Base-by-base conservation (phyloP, 2,329 filamentous ascomycete genomes). In the Botryosphaeria dothidea region DNA sequence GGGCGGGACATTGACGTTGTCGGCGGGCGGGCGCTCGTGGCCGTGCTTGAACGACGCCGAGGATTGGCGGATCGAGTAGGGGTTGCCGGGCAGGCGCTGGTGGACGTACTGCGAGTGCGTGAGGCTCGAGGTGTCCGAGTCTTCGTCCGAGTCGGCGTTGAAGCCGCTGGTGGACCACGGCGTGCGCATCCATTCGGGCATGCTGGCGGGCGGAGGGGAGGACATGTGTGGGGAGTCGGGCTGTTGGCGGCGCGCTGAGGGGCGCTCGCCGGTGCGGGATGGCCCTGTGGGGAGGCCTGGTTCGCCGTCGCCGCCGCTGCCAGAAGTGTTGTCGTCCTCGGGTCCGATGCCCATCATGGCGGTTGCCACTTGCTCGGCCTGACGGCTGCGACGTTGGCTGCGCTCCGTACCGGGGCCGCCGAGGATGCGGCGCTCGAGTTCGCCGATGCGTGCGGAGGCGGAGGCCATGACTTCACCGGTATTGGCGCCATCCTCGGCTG, bases 361-460 rank as follows among this genome's bases (percentile, higher is more conserved):
- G 4, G 62, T 64, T n/a, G 62, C 62, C 21, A 68, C 63, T 23
- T 71, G 68, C n/a, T 75, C 72, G 29, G 68, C 67, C 15, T 71
- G 62, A 1, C 67, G 68, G 15, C 66, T 68, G 13, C 73, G 72
- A 11, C 72, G 62, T 29, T 67, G 67, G 11, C 68, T 61, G 15
- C 67, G 68, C 45, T 54, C 34, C 1, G 34, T 34, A 27, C 61
- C 49, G 1, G 77, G 77, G 19, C 81, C 78, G 66, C 83, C 69
- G 0, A 82, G 76, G 79, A 85, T 83, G 66, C 84, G 82, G 4
- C 84, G 78, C 69, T 86, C 84, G 5, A 86, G 73, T 41, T 82
- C 80, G 6, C 84, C 83, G 27, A 85, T 86, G 3, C 82, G 77
- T 66, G 85, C 80, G 65, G 85, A 83, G 1, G 85, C 83, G 36